A percentile compares a stretch with the other conserved stretches of the same genome.
phyloP scores from a whole-genome alignment of 441 rosid genomes.

The Populus trichocarpa region DNA sequence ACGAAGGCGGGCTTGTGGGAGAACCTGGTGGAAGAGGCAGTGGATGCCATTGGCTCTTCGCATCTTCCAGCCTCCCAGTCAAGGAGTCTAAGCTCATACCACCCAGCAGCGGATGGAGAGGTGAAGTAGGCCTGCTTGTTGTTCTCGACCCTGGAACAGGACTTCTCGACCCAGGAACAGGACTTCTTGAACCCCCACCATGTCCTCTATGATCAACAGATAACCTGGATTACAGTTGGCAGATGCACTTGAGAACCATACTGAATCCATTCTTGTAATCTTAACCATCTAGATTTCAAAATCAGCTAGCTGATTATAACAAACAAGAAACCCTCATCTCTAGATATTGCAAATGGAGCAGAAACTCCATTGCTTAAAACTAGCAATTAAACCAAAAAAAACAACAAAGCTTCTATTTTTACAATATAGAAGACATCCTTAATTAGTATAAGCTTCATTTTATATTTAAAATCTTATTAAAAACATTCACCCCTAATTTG shows the following conservation, averaged over 20 bases:
- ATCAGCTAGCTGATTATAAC: not conserved
- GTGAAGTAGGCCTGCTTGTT: constrained; percentile 72
- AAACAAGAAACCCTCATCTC: not conserved
- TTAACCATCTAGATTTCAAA: not conserved
- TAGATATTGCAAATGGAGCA: not conserved
- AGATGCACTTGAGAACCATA: constrained; percentile 11
- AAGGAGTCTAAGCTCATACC: constrained; percentile 62
- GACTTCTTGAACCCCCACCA: constrained; percentile 34
- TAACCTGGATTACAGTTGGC: constrained; percentile 23
- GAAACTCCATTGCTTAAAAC: not conserved
- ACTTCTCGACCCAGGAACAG: constrained; percentile 43
- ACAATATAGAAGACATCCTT: not conserved
- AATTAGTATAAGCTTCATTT: not conserved
- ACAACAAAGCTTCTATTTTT: not conserved
- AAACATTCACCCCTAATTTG: not conserved
- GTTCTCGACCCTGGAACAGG: constrained; percentile 57
- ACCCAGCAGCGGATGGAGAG: constrained; percentile 53
- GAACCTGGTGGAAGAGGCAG: constrained; percentile 89
- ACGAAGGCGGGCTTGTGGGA: constrained; percentile 73
- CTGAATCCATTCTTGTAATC: constrained; percentile 1
- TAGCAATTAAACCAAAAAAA: not conserved
- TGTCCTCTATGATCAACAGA: constrained; percentile 44
- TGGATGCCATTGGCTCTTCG: constrained; percentile 61
- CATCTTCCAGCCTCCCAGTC: constrained; percentile 57
- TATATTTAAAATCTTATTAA: not conserved